A percentile compares a stretch with the other conserved stretches of the same genome.
phyloP scores from a whole-genome alignment of 805 yeast species.

The Candida hispaniensis region DNA sequence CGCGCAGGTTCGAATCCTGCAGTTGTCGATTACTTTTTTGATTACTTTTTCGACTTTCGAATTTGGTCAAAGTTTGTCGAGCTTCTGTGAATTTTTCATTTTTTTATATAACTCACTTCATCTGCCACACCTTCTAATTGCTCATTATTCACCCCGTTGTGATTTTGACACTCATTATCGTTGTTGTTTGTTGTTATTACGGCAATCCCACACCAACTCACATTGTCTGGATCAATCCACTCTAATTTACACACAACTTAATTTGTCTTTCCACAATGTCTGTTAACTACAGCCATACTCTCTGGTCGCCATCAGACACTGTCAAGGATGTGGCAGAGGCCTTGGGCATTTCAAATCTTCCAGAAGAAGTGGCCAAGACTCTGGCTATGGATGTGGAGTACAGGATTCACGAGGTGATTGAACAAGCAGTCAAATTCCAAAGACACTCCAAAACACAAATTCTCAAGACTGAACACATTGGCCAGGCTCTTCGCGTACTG shows the following conservation, averaged over 20 bases:
- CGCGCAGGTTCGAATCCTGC: slow-evolving; percentile 32
- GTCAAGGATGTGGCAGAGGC: slow-evolving; percentile 93
- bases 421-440: slow-evolving; percentile 93
- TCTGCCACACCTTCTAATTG: too few species aligned
- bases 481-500: slow-evolving; percentile 68
- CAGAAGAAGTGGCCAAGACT: slow-evolving; percentile 88
- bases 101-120: too few species aligned
- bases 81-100: too few species aligned
- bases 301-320: slow-evolving; percentile 97
- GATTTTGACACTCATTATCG: too few species aligned
- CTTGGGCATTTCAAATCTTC: slow-evolving; percentile 60
- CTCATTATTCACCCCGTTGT: too few species aligned
- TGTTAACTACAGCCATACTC: slow-evolving; percentile 56
- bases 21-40: slow-evolving; percentile 27
- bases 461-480: slow-evolving; percentile 69
- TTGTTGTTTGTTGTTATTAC: too few species aligned
- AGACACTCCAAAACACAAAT: slow-evolving; percentile 82
- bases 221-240: too few species aligned
- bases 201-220: too few species aligned
- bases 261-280: slow-evolving; percentile 20
- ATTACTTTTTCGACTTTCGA: too few species aligned
- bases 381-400: slow-evolving; percentile 99
- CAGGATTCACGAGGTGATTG: slow-evolving; percentile 87
- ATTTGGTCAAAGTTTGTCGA: too few species aligned
- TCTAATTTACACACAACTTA: too few species aligned